A percentile compares a stretch with the other conserved stretches of the same genome.
These are phyloP conservation scores for Arachnomyces sp. DNA, from an alignment of 2,329 filamentous ascomycete species.

Conservation along the genomic window DNA sequence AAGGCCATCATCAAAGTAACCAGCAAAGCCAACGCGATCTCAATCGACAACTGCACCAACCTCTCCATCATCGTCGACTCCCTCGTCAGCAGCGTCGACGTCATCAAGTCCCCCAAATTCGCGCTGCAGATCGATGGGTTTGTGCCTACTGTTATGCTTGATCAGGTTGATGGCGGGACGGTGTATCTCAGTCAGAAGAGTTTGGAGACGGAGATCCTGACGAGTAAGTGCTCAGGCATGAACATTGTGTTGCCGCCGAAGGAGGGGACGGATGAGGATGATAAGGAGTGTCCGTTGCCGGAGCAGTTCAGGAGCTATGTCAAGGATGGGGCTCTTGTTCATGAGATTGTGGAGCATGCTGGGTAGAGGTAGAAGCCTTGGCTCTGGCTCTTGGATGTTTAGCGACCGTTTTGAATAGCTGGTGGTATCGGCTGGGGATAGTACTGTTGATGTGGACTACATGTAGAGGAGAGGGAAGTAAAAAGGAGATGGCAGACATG, in stretches of 20 bases:
- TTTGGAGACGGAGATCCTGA: constrained; percentile 70
- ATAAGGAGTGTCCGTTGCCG: constrained; percentile 76
- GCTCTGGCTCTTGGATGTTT: too few species aligned
- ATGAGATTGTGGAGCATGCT: constrained; percentile 91
- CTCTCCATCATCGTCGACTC: constrained; percentile 82
- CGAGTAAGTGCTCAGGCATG: constrained; percentile 76
- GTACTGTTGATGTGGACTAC: too few species aligned
- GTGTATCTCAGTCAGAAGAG: constrained; percentile 80
- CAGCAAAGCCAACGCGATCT: constrained; percentile 95
- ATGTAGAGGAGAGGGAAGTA: too few species aligned
- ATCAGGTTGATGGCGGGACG: constrained; percentile 84
- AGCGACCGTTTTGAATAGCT: too few species aligned
- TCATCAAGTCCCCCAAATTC: constrained; percentile 92
- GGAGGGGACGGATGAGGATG: constrained; percentile 63
- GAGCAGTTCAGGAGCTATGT: constrained; percentile 80
- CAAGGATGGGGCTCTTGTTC: constrained; percentile 70
- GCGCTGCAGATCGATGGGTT: constrained; percentile 83
- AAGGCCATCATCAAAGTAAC: constrained; percentile 82
- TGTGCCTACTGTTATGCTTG: constrained; percentile 79
- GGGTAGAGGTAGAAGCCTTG: constrained; percentile 55
- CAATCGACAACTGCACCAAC: constrained; percentile 79
- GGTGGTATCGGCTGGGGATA: too few species aligned
- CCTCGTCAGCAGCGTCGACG: constrained; percentile 82
- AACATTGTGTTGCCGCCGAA: constrained; percentile 75
- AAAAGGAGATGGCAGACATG: too few species aligned